Conservation (phyloP, 208 protist species). For the Leishmania lainsoni region DNA sequence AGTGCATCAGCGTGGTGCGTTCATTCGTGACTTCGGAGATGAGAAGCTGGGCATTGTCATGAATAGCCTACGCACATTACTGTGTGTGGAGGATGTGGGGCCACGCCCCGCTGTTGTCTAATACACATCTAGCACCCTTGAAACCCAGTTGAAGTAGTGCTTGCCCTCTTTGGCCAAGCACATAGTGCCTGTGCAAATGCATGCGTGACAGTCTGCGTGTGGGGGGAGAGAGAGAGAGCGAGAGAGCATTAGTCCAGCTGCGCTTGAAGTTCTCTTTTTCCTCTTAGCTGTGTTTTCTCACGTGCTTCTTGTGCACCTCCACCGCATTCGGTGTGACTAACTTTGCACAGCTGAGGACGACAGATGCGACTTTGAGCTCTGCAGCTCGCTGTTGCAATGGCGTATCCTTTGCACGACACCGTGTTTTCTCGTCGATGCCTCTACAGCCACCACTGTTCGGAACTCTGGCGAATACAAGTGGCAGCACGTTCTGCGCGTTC, state of each 20-base stretch:
- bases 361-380: not conserved
- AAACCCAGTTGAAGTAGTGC: not conserved
- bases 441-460: not conserved
- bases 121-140: not conserved
- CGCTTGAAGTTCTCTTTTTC: too few relatives aligned
- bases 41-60: not conserved
- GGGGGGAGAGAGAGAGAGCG: not conserved
- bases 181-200: not conserved
- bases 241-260: not conserved
- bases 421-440: not conserved
- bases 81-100: not conserved
- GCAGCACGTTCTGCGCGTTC: not conserved
- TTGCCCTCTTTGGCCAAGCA: not conserved
- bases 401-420: too few relatives aligned
- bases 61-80: not conserved
- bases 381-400: not conserved
- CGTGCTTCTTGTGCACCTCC: not conserved
- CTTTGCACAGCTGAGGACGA: not conserved
- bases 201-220: not conserved
- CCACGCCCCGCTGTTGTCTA: conserved; percentile 14
- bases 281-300: not conserved
- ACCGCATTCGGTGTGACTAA: not conserved
- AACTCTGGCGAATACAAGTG: not conserved
- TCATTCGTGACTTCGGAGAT: not conserved
- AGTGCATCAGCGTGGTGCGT: not conserved